Base-by-base conservation (phyloP, 2,329 filamentous ascomycete genomes). In the Colletotrichum sp. region DNA sequence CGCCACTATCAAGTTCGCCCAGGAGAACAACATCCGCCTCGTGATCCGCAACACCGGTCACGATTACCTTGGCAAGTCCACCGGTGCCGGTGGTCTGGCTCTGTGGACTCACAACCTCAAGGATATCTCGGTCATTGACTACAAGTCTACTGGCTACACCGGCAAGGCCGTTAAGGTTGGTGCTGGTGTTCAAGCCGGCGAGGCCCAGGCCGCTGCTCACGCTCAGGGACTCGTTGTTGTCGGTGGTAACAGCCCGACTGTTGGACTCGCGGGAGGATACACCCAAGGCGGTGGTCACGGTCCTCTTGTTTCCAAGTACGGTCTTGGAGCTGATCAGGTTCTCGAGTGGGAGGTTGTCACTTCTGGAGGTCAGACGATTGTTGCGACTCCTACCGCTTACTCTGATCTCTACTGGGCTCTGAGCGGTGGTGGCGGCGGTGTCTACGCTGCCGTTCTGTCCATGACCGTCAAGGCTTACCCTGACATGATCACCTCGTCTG, bases 381-480 rank as follows among this genome's bases (percentile, higher is more conserved):
- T 81, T 2, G 89, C 89, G 3, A 86, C 83, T 4, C 85, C 81
- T 0, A 80, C 81, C 1, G 64, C 87, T 24, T 86, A 91, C 71
- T 67, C 82, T 0, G 90, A 92, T 71, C 83, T 92, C 2, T 91
- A 89, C 81, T 92, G 90, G 90, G 90, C 90, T 4, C 80, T 91
- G 6, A 83, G 83, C 63, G 89, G 89, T 9, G 89, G 90, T 7
- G 89, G 90, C 4, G 87, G 85, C 10, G 89, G 89, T 4, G 90
- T 85, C 4, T 92, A 88, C 76, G 90, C 85, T 1, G 84, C 91
- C 1, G 87, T 91, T 5, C 80, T 86, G 21, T 89, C 87, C 12
- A 84, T 91, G 80, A 91, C 89, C 1, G 81, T 85, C 52, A 74
- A 75, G 71, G 75, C 71, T 5, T 76, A 39, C 62, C 65, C 71